Conservation (phyloP, 768 basidiomycete species). For the Lactifluus rugatus region DNA sequence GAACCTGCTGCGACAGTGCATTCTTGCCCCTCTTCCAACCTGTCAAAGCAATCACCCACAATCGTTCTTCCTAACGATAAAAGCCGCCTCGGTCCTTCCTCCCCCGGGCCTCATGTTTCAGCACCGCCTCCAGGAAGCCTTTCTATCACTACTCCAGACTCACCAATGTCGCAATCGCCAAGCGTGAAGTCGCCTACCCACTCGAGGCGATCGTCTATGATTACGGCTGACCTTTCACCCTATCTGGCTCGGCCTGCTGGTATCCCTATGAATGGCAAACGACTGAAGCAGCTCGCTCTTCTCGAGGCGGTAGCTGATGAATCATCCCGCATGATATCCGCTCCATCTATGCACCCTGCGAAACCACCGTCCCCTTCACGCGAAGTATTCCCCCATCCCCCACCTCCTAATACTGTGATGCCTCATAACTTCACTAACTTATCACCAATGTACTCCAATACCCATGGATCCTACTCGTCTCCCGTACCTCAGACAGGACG, state of each 20-base stretch:
- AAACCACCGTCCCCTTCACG: neutral
- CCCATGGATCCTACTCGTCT: slow-evolving; percentile 13
- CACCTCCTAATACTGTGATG: slow-evolving; percentile 12
- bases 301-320: slow-evolving; percentile 66
- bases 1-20: neutral
- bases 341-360: slow-evolving; percentile 19
- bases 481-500: slow-evolving; percentile 15
- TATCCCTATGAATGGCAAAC: slow-evolving; percentile 49
- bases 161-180: slow-evolving; percentile 4
- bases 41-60: neutral
- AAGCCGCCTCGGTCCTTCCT: neutral
- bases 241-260: slow-evolving; percentile 50
- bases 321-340: slow-evolving; percentile 49
- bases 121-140: neutral
- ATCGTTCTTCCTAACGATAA: neutral
- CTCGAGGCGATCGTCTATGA: slow-evolving; percentile 35
- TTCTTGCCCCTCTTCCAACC: neutral
- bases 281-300: slow-evolving; percentile 59
- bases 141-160: slow-evolving; percentile 11
- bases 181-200: slow-evolving; percentile 20
- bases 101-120: neutral
- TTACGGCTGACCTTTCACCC: slow-evolving; percentile 57
- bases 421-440: slow-evolving; percentile 19
- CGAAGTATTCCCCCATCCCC: neutral
- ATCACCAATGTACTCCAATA: slow-evolving; percentile 21